A percentile compares a stretch with the other conserved stretches of the same genome.
Conservation (phyloP, 495 filamentous ascomycete species). For the Xylaria cubensis region DNA sequence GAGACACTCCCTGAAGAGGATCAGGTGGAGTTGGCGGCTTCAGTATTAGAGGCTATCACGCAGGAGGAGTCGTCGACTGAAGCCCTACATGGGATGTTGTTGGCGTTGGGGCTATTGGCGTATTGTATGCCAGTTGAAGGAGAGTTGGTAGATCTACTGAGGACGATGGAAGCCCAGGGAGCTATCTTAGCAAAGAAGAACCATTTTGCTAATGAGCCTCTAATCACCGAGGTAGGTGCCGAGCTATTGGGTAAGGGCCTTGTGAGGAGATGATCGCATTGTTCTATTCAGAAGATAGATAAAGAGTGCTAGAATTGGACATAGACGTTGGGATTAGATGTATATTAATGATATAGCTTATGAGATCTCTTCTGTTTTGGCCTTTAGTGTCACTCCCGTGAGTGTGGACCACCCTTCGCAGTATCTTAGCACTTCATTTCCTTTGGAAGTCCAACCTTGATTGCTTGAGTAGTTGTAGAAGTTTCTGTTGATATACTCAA, state of each 20-base stretch:
- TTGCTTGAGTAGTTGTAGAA: neutral
- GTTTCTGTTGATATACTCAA: neutral
- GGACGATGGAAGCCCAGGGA: constrained; percentile 70
- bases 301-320: neutral
- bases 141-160: constrained; percentile 75
- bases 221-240: constrained; percentile 65
- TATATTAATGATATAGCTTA: neutral
- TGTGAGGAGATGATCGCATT: constrained; percentile 27
- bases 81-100: constrained; percentile 71
- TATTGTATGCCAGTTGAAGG: constrained; percentile 74
- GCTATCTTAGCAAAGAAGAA: constrained; percentile 62
- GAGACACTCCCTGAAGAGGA: constrained; percentile 70
- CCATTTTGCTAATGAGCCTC: constrained; percentile 58
- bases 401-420: neutral
- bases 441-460: neutral
- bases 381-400: neutral
- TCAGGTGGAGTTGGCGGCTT: constrained; percentile 80
- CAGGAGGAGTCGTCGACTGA: constrained; percentile 72
- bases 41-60: constrained; percentile 75
- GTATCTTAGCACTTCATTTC: neutral
- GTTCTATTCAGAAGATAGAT: neutral
- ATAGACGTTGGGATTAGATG: neutral
- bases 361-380: neutral
- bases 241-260: constrained; percentile 53
- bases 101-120: constrained; percentile 73